Percentiles rank a stretch among this genome's conserved stretches.
Conservation (phyloP, 169 alveolate genomes). For the Cryptosporidium xiaoi region DNA sequence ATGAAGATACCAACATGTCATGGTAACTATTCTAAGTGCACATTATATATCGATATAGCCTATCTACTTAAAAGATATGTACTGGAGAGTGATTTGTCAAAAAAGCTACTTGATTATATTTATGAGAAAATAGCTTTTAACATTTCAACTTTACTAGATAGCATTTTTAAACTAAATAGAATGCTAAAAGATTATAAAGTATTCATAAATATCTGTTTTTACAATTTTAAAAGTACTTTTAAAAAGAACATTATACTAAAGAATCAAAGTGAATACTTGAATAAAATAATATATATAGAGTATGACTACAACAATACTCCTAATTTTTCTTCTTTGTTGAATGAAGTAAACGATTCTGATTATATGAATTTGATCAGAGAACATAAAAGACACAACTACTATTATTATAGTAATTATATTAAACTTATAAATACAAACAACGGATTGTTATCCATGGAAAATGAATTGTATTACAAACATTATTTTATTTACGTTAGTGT, state of each 20-base stretch:
- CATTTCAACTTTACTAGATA: slow-evolving; percentile 3
- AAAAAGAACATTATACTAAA: too few species aligned
- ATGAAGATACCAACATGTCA: neutral
- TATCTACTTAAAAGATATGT: slow-evolving; percentile 23
- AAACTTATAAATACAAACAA: too few species aligned
- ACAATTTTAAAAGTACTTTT: slow-evolving; percentile 1
- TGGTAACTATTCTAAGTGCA: neutral
- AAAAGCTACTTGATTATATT: slow-evolving; percentile 2
- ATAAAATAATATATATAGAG: slow-evolving; percentile 1
- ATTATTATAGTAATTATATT: too few species aligned
- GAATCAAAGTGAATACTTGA: too few species aligned
- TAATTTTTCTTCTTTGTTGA: too few species aligned
- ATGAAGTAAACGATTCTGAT: too few species aligned
- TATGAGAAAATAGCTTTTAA: slow-evolving; percentile 3
- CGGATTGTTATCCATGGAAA: too few species aligned
- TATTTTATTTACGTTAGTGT: too few species aligned
- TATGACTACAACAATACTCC: neutral
- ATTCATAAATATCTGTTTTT: neutral
- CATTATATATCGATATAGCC: slow-evolving; percentile 18
- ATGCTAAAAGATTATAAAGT: neutral
- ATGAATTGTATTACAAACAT: too few species aligned
- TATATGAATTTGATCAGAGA: too few species aligned
- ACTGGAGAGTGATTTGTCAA: slow-evolving; percentile 4
- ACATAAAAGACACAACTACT: too few species aligned
- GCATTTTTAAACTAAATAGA: neutral